Base-by-base conservation (phyloP, 2,329 filamentous ascomycete genomes). In the Penicillium thymicola region DNA sequence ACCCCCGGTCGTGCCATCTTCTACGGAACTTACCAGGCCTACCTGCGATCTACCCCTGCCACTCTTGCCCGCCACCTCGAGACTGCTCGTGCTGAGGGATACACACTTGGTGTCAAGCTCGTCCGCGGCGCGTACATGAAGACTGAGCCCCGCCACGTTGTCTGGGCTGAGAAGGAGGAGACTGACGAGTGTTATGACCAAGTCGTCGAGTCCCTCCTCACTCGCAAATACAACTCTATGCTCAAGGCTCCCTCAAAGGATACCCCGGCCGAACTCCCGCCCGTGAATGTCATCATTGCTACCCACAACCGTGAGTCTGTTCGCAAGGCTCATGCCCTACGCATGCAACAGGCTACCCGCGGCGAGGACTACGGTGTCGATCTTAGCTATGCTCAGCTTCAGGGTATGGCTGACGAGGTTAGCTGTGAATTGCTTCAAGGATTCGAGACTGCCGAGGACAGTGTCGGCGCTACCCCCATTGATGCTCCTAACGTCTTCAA, bases 381-480 rank as follows among this genome's bases (percentile, higher is more conserved):
- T 14, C 74, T 85, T 2, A 75, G 77, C 36, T 92, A 90, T 72
- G 89, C 89, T 3, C 92, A 97, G 76, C 83, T 97, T 1, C 89
- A 93, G 78, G 92, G 93, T 40, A 97, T 97, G 93, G 93, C 93
- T 1, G 93, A 97, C 65, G 92, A 97, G 70, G 86, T 97, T 51
- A 91, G 88, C 55, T 81, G 82, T 62, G 78, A 80, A 37, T 71
- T 86, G 1, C 74, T 85, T 16, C 75, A 82, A 55, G 75, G 65
- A 60, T 73, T 67, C 65, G 67, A 65, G 64, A 67, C 58, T 21
- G 62, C 66, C 14, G 67, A 67, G 50, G 56, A 55, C 27, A 52
- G 57, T 25, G 63, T 63, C 14, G 60, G 60, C 27, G 58, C 60
- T 44, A 54, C 73, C 68, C 57, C 69, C 10, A 46, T 67, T 3